Evolutionary conservation across 805 yeast genomes (phyloP).

Genomic region (Lipomyces lipofer): DNA sequence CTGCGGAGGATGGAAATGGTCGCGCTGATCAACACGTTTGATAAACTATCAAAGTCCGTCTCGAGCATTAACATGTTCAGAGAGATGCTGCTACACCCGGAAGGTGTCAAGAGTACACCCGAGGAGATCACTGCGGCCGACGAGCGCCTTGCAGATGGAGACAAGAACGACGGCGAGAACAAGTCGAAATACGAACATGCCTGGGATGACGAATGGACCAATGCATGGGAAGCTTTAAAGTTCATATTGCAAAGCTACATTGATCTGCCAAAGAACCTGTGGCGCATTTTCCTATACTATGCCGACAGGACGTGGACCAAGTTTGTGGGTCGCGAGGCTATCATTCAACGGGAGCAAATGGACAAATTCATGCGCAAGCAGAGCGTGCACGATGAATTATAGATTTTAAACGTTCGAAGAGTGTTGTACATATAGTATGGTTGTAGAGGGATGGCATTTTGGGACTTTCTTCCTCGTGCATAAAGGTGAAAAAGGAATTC

Average conservation of each 20-base stretch:
- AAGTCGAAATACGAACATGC: slow-evolving; percentile 9
- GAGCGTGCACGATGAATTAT: not conserved
- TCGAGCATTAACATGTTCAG: slow-evolving; percentile 69
- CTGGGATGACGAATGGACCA: slow-evolving; percentile 52
- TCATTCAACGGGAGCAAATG: slow-evolving; percentile 2
- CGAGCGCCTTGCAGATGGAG: slow-evolving; percentile 7
- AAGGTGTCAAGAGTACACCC: not conserved
- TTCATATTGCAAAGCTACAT: slow-evolving; percentile 68
- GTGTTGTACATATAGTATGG: no score
- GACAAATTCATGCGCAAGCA: slow-evolving; percentile 4
- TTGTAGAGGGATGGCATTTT: no score
- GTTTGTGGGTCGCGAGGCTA: slow-evolving; percentile 60
- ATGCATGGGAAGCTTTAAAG: slow-evolving; percentile 58
- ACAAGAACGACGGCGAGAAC: slow-evolving; percentile 12
- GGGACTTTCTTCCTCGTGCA: no score
- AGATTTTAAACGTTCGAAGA: no score
- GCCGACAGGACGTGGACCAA: slow-evolving; percentile 65
- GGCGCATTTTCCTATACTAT: slow-evolving; percentile 51
- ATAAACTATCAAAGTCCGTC: slow-evolving; percentile 83
- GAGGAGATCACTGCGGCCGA: not conserved
- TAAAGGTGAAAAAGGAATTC: no score
- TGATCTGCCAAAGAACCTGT: slow-evolving; percentile 65
- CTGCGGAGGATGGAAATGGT: slow-evolving; percentile 81
- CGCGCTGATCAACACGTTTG: slow-evolving; percentile 88
- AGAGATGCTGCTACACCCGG: slow-evolving; percentile 11